These are phyloP conservation scores for Neofusicoccum kwambonambiense DNA, from an alignment of 2,329 filamentous ascomycete genomes.

Conservation along the genomic window DNA sequence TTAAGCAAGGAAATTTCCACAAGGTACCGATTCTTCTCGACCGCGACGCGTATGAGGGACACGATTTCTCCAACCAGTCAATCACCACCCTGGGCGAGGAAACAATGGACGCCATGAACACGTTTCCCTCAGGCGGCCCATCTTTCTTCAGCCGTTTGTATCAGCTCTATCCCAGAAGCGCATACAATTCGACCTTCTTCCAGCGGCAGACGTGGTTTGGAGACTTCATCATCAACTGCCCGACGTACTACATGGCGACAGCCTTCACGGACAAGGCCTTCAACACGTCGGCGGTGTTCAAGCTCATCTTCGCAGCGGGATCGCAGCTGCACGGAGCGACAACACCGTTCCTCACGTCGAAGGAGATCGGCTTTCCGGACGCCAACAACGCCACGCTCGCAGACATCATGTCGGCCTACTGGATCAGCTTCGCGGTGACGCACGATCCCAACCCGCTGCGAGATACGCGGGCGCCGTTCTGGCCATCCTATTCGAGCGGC, in stretches of 20 bases:
- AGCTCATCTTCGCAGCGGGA: slow-evolving; percentile 38
- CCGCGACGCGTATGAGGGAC: slow-evolving; percentile 40
- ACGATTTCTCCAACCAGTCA: slow-evolving; percentile 33
- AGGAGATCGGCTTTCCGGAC: not conserved
- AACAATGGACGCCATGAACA: slow-evolving; percentile 28
- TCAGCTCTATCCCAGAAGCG: slow-evolving; percentile 36
- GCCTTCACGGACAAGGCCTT: slow-evolving; percentile 25
- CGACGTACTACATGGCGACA: slow-evolving; percentile 40
- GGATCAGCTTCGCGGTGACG: slow-evolving; percentile 33
- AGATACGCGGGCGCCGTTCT: slow-evolving; percentile 26
- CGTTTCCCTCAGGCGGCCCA: slow-evolving; percentile 36
- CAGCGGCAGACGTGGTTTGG: slow-evolving; percentile 41
- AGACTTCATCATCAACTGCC: slow-evolving; percentile 46
- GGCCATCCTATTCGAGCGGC: slow-evolving; percentile 27
- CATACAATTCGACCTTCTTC: slow-evolving; percentile 39
- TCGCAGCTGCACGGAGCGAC: slow-evolving; percentile 33
- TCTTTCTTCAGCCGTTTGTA: slow-evolving; percentile 42
- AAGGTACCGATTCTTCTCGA: slow-evolving; percentile 39
- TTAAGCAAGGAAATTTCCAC: slow-evolving; percentile 33
- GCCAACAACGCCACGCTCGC: slow-evolving; percentile 33
- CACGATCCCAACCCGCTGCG: slow-evolving; percentile 34
- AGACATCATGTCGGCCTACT: slow-evolving; percentile 35
- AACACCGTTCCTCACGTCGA: slow-evolving; percentile 8
- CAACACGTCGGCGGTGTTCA: slow-evolving; percentile 27
- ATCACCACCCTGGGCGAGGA: slow-evolving; percentile 29